phyloP scores from a whole-genome alignment of 2,329 filamentous ascomycete genomes.

The Colletotrichum musae region DNA sequence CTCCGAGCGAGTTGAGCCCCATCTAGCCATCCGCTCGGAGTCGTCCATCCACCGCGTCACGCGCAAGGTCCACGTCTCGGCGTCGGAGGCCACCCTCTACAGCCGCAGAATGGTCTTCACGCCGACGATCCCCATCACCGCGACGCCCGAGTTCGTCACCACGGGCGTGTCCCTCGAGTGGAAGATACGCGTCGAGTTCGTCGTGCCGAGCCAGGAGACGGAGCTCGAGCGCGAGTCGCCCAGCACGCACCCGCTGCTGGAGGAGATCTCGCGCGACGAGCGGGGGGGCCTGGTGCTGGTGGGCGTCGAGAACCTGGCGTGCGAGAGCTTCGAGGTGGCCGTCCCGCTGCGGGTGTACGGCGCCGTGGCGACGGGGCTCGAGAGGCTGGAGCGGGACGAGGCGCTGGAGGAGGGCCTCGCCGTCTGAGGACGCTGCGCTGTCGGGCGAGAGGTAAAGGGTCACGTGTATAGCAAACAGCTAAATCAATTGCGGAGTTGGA shows the following conservation, averaged over 20 bases:
- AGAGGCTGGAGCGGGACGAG: slow-evolving; percentile 70
- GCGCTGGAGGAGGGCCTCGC: slow-evolving; percentile 62
- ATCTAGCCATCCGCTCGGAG: slow-evolving; percentile 86
- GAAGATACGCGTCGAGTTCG: slow-evolving; percentile 93
- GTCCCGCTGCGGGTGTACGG: slow-evolving; percentile 88
- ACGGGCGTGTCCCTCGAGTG: slow-evolving; percentile 90
- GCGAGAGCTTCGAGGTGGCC: slow-evolving; percentile 91
- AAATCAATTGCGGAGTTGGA: slow-evolving; percentile 30
- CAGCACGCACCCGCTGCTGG: slow-evolving; percentile 72
- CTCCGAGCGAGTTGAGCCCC: slow-evolving; percentile 84
- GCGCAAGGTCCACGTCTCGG: slow-evolving; percentile 82
- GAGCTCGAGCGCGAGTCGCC: slow-evolving; percentile 35
- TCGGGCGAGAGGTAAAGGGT: neutral
- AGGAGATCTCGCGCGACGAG: slow-evolving; percentile 85
- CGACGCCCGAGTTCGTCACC: slow-evolving; percentile 93
- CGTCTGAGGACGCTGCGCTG: slow-evolving; percentile 49
- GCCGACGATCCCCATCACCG: slow-evolving; percentile 84
- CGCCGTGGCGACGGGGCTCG: slow-evolving; percentile 70
- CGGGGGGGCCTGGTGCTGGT: slow-evolving; percentile 81
- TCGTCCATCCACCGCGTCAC: slow-evolving; percentile 91
- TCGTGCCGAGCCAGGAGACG: slow-evolving; percentile 70
- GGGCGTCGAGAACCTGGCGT: slow-evolving; percentile 82
- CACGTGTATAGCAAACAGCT: slow-evolving; percentile 19
- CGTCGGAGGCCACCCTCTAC: slow-evolving; percentile 87
- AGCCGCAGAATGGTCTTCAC: slow-evolving; percentile 84